A percentile compares a stretch with the other conserved stretches of the same genome.
phyloP scores from a whole-genome alignment of 1,139 yeast genomes.

The Nadsonia commutata region DNA sequence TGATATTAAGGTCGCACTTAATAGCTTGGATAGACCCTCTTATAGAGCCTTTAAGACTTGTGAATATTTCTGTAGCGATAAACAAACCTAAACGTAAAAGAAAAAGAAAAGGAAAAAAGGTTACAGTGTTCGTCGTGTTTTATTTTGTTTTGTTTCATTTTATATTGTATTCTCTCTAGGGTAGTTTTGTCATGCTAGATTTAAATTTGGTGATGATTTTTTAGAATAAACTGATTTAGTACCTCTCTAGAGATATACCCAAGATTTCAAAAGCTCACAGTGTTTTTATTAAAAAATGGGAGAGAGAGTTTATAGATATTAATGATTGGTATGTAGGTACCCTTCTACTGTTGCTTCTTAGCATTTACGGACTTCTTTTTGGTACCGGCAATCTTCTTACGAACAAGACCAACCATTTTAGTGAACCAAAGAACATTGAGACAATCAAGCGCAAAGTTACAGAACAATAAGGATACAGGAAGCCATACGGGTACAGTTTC shows the following conservation, averaged over 20 bases:
- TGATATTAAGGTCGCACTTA: constrained; percentile 50
- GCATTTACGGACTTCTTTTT: constrained; percentile 9
- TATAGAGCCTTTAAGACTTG: background rate
- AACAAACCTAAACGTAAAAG: background rate
- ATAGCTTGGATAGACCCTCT: background rate
- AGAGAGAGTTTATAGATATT: too few species aligned
- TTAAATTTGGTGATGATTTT: too few species aligned
- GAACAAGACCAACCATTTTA: constrained; percentile 67
- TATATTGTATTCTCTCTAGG: too few species aligned
- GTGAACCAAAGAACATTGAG: constrained; percentile 53
- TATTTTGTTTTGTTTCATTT: constrained; percentile 5
- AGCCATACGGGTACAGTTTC: constrained; percentile 26
- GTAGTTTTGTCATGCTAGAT: too few species aligned
- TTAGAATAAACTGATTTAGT: too few species aligned
- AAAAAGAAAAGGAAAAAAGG: background rate
- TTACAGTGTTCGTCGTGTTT: too few species aligned
- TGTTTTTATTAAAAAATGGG: too few species aligned
- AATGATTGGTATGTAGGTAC: too few species aligned
- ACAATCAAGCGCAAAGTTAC: constrained; percentile 51
- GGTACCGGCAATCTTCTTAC: constrained; percentile 6
- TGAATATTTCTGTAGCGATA: background rate
- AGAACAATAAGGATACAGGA: constrained; percentile 36
- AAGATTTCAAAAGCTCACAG: too few species aligned
- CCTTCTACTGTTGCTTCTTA: too few species aligned
- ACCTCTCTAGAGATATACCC: too few species aligned